These are phyloP conservation scores for Inonotus obliquus DNA, from an alignment of 1,284 basidiomycete species.

Conservation along the genomic window DNA sequence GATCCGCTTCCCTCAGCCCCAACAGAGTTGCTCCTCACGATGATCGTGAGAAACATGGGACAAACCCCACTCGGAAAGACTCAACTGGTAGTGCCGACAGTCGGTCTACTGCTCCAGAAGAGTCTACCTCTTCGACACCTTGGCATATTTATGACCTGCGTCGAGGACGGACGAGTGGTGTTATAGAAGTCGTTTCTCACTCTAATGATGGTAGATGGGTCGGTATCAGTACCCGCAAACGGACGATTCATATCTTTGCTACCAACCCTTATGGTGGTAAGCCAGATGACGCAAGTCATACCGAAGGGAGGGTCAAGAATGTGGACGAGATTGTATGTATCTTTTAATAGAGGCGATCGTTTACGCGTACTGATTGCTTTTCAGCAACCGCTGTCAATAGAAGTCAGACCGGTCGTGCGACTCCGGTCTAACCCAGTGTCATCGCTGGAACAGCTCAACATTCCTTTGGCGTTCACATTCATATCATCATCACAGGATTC, in stretches of 20 bases:
- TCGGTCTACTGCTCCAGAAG: slow-evolving; percentile 21
- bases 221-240: slow-evolving; percentile 59
- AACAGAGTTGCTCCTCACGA: slow-evolving; percentile 14
- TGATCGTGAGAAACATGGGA: slow-evolving; percentile 3
- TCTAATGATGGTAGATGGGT: slow-evolving; percentile 66
- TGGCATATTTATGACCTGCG: slow-evolving; percentile 68
- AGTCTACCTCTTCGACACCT: slow-evolving; percentile 26
- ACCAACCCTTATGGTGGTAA: slow-evolving; percentile 73
- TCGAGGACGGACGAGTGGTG: slow-evolving; percentile 66
- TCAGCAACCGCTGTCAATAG: slow-evolving; percentile 49
- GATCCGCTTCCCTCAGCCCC: slow-evolving; percentile 4
- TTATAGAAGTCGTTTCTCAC: slow-evolving; percentile 56
- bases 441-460: slow-evolving; percentile 29
- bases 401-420: slow-evolving; percentile 54
- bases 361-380: background rate
- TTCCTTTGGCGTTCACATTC: slow-evolving; percentile 54
- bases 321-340: slow-evolving; percentile 42
- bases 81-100: slow-evolving; percentile 8
- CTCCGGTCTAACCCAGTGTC: slow-evolving; percentile 39
- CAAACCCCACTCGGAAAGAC: slow-evolving; percentile 11
- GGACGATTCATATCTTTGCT: slow-evolving; percentile 71
- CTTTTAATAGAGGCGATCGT: background rate
- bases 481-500: slow-evolving; percentile 35
- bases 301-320: slow-evolving; percentile 55
- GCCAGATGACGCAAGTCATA: slow-evolving; percentile 60